Evolutionary conservation across 345 rosid species (phyloP).

Genomic region (Isatis tinctoria): DNA sequence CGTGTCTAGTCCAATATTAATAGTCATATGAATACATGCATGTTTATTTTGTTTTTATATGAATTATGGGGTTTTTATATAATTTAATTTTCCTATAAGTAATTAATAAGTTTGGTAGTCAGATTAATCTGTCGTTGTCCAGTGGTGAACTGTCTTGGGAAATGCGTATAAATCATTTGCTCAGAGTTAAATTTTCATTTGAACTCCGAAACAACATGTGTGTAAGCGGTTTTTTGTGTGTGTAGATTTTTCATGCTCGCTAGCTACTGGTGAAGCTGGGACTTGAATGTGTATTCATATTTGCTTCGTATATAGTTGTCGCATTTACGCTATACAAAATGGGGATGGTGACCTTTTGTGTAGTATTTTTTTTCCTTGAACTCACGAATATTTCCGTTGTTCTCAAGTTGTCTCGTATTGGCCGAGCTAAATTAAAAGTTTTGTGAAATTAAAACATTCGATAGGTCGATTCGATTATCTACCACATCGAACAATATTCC

Average conservation of each 20-base stretch:
- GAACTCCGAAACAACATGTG: background rate
- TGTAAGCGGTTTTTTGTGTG: background rate
- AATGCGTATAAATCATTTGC: background rate
- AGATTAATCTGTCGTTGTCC: background rate
- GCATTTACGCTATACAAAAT: background rate
- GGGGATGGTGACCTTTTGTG: background rate
- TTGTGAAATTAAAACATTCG: background rate
- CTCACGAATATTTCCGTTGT: background rate
- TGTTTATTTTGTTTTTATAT: background rate
- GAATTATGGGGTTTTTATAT: background rate
- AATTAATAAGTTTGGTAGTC: background rate
- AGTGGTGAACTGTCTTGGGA: background rate
- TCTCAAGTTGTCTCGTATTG: background rate
- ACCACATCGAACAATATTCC: constrained; percentile 19
- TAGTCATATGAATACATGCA: background rate
- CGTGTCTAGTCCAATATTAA: no score
- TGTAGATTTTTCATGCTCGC: background rate
- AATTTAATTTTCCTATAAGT: background rate
- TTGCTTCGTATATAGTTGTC: background rate
- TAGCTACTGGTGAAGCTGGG: background rate
- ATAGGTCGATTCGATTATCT: constrained; percentile 15
- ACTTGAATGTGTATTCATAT: background rate
- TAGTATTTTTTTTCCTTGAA: background rate
- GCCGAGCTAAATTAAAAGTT: background rate
- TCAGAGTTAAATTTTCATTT: background rate